Base-by-base conservation (phyloP, 331 rosid genomes). In the Pyrus hybrid region DNA sequence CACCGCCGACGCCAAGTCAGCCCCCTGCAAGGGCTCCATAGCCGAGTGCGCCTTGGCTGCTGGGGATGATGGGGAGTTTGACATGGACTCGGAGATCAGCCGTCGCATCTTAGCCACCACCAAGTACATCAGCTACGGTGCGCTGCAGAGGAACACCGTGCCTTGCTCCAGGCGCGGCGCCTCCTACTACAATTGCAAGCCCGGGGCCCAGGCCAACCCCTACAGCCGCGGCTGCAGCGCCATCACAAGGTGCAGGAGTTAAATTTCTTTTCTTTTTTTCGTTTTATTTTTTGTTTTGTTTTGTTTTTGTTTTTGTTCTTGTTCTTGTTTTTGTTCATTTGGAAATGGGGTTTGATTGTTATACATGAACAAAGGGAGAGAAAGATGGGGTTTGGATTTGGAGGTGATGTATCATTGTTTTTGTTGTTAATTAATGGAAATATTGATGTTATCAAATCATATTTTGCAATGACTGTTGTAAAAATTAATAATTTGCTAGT, bases 81-180 rank as follows among this genome's bases (percentile, higher is more conserved):
- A 85, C 26, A 54, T 93, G 37, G 92, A 87, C 81, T 87, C 83
- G 1, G 98, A 93, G 86, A 88, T 91, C 91, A 93, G 69, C 80
- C 83, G 98, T 72, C 97, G 98, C 76, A 91, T 93, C 71, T 80
- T 93, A 78, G 97, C 98, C 63, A 93, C 96, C 45, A 81, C 23
- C 4, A 56, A 70, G 71, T 91, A 93, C 83, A 84, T 93, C 87
- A 93, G 98, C 92, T 93, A 93, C 82, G 98, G 93, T 74, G 97
- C 98, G 74, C 84, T 93, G 22, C 88, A 81, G 90, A 91, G 91
- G 92, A 89, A 93, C 91, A 85, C 87, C 8, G 96, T 93, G 3
- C 98, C 97, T 2, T 93, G 98, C 79, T 93, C 98, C 20, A 90
- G 92, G 53, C 98, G 96, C 3, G 98, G 98, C 1, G 87, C 97